Evolutionary conservation across 768 basidiomycete species (phyloP).

Genomic region (Trametes gibbosa): DNA sequence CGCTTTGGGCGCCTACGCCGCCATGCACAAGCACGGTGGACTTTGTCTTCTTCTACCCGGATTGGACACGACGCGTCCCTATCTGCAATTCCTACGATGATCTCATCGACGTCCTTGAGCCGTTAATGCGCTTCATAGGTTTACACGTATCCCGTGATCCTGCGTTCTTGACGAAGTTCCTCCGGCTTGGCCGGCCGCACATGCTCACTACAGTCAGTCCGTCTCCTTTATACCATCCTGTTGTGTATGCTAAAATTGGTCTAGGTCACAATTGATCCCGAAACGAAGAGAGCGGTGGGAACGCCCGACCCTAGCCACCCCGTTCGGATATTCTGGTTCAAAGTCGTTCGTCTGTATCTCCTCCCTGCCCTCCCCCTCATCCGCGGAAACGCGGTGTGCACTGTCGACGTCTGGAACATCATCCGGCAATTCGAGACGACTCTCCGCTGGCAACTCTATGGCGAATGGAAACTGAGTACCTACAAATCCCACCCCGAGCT

Average conservation of each 20-base stretch:
- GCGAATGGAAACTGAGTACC: constrained; percentile 82
- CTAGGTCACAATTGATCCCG: constrained; percentile 54
- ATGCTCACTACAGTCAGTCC: constrained; percentile 50
- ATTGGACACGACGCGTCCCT: constrained; percentile 74
- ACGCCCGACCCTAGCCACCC: constrained; percentile 58
- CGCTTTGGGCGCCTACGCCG: constrained; percentile 76
- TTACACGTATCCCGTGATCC: constrained; percentile 79
- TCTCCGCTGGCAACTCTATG: constrained; percentile 87
- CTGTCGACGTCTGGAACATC: constrained; percentile 91
- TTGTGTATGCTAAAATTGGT: constrained; percentile 5
- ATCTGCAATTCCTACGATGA: constrained; percentile 64
- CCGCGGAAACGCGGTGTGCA: constrained; percentile 82
- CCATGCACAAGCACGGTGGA: constrained; percentile 70
- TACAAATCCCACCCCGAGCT: constrained; percentile 80
- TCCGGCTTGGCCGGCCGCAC: constrained; percentile 72
- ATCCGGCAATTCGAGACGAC: constrained; percentile 76
- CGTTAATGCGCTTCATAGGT: constrained; percentile 76
- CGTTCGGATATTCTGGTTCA: constrained; percentile 80
- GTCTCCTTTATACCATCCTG: background rate
- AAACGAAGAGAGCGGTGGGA: constrained; percentile 56
- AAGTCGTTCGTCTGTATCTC: constrained; percentile 72
- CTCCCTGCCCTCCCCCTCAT: constrained; percentile 87
- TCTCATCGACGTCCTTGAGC: constrained; percentile 71
- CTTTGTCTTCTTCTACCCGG: constrained; percentile 89
- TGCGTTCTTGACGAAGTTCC: constrained; percentile 72